Conservation (phyloP, 1,284 basidiomycete genomes). For the Thelephora terrestris region DNA sequence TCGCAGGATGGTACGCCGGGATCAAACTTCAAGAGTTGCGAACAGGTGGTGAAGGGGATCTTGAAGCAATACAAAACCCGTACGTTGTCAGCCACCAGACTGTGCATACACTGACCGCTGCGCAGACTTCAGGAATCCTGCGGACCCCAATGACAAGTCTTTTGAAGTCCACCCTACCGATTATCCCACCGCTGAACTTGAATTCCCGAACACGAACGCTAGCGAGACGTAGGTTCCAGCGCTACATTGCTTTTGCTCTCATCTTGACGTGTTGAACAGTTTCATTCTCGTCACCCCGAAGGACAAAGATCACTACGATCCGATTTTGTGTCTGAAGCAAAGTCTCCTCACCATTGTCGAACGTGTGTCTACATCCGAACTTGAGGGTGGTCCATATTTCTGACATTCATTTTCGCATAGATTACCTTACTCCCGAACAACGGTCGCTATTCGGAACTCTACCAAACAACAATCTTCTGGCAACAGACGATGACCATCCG, state of each 20-base stretch:
- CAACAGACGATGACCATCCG: conserved; percentile 19
- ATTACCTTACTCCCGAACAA: conserved; percentile 56
- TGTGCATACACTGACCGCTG: conserved; percentile 1
- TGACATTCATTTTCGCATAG: conserved; percentile 27
- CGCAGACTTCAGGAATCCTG: conserved; percentile 54
- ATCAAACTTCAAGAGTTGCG: conserved; percentile 44
- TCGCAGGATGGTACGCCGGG: conserved; percentile 42
- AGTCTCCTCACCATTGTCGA: conserved; percentile 59
- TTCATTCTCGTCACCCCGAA: conserved; percentile 64
- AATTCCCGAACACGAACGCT: conserved; percentile 60
- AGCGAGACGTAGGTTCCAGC: conserved; percentile 42
- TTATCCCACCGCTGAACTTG: conserved; percentile 52
- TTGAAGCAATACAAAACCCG: conserved; percentile 58
- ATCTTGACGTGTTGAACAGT: conserved; percentile 25
- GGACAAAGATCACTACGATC: conserved; percentile 73
- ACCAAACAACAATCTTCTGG: conserved; percentile 36
- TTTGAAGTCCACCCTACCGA: conserved; percentile 50
- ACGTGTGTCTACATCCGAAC: conserved; percentile 30
- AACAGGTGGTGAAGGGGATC: conserved; percentile 44
- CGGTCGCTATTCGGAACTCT: conserved; percentile 54
- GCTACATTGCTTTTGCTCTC: conserved; percentile 3
- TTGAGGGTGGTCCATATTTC: not conserved
- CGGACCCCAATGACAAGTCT: conserved; percentile 44
- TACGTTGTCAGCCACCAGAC: conserved; percentile 25
- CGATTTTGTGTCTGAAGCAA: conserved; percentile 61